phyloP scores from a whole-genome alignment of 805 yeast genomes.

The Ogataea chonburiensis region DNA sequence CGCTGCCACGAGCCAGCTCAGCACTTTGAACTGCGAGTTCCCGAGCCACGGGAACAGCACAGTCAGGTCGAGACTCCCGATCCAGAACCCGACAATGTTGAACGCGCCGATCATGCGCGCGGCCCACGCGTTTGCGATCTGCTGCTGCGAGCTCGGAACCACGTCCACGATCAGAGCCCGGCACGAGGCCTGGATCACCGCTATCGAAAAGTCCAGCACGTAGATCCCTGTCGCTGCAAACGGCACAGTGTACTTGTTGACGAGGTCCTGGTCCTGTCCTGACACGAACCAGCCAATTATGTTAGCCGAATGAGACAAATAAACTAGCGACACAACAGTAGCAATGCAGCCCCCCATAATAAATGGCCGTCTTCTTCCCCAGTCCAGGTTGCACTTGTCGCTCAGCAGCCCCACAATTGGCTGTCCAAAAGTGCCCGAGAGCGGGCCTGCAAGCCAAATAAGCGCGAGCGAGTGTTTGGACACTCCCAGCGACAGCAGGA shows the following conservation, averaged over 20 bases:
- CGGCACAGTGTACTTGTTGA: constrained; percentile 40
- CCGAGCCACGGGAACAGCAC: constrained; percentile 41
- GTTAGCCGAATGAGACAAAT: constrained; percentile 45
- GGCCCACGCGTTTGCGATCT: constrained; percentile 63
- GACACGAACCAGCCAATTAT: constrained; percentile 37
- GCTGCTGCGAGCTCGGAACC: constrained; percentile 56
- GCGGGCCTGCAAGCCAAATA: constrained; percentile 68
- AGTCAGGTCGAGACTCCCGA: constrained; percentile 49
- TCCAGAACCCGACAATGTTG: constrained; percentile 54
- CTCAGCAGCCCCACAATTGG: constrained; percentile 61
- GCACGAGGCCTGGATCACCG: constrained; percentile 57
- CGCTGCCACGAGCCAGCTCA: constrained; percentile 43
- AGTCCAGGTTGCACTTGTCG: constrained; percentile 44
- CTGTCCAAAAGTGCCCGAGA: constrained; percentile 62
- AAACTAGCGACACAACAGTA: constrained; percentile 44
- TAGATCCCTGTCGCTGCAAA: constrained; percentile 56
- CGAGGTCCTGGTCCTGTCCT: constrained; percentile 18
- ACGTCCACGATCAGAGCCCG: constrained; percentile 63
- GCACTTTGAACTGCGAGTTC: constrained; percentile 49
- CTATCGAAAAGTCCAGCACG: constrained; percentile 54
- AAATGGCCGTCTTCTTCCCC: constrained; percentile 58
- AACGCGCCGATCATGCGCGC: constrained; percentile 62
- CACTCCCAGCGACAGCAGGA: constrained; percentile 57
- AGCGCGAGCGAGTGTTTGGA: constrained; percentile 54
- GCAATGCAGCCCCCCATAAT: constrained; percentile 53